Evolutionary conservation across 495 filamentous ascomycete species (phyloP).

Genomic region (Parmelia sp.): DNA sequence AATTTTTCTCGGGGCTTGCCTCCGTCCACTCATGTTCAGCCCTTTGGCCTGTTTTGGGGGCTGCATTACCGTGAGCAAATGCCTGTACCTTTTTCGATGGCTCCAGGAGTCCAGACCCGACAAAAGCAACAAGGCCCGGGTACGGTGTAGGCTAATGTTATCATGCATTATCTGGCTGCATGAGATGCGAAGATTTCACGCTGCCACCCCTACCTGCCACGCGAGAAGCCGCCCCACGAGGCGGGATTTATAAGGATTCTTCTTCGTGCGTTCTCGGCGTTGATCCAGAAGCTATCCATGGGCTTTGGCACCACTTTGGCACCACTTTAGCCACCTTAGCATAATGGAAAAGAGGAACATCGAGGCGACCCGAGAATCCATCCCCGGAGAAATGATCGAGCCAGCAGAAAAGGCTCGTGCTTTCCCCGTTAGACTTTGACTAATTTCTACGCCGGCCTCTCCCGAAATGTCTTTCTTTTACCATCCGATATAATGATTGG

Average conservation of each 20-base stretch:
- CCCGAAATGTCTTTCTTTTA: background rate
- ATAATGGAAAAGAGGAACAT: background rate
- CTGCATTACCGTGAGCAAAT: background rate
- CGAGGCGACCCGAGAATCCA: background rate
- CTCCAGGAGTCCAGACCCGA: background rate
- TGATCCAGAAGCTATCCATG: background rate
- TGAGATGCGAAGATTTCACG: background rate
- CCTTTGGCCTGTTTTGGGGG: background rate
- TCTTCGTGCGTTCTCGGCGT: conserved; percentile 1
- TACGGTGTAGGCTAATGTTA: conserved; percentile 1
- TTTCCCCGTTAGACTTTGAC: background rate
- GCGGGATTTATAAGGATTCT: background rate
- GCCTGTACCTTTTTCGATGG: background rate
- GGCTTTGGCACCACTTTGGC: no score
- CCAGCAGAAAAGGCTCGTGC: background rate
- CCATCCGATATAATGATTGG: no score
- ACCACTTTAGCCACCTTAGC: background rate
- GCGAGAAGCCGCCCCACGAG: background rate
- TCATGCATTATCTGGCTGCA: conserved; percentile 15
- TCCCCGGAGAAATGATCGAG: background rate
- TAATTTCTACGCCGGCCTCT: background rate
- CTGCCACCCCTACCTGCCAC: background rate
- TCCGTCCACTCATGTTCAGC: no score
- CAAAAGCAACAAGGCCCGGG: background rate
- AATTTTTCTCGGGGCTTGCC: no score